Base-by-base conservation (phyloP, 1,139 yeast species). In the Nakaseomyces uthaithaninus region DNA sequence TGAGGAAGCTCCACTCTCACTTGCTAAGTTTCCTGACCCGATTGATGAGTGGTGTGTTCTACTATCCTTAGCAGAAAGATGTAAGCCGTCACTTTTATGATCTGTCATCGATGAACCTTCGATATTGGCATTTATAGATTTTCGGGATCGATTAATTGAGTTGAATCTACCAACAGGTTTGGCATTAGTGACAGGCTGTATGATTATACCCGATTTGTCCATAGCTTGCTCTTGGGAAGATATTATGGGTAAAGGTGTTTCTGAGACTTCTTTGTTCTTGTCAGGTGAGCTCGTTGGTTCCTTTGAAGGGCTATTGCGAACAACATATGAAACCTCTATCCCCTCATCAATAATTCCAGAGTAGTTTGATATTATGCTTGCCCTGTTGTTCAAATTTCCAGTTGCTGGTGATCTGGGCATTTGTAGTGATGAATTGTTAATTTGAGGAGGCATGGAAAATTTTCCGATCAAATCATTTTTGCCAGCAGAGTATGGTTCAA, bases 271-370 rank as follows among this genome's bases (percentile, higher is more conserved):
- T 20, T 7, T 4, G n/a, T 11, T 14, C 8, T 19, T 31, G 17
- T 31, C 35, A 8, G 24, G 25, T 3, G 17, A 19, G 4, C 4
- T 20, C 5, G 16, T 19, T 12, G 19, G 22, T 2, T 4, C 17
- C 20, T 19, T 39, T 10, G 42, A 15, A 17, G 33, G 34, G 35
- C 28, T 45, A 38, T 46, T 50, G 23, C 48, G 43, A 3, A 65
- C 68, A 3, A 68, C 62, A 38, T 63, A 68, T 22, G 65, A 63
- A 2, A 68, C 64, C 7, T 68, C 64, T 25, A 68, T 66, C 6
- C 67, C 73, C 42, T 68, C 67, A 20, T 70, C 73, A 9, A 70
- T 63, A 15, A 67, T 58, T 8, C 72, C 73, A 0, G 73, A 64
- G 49, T 71, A 71, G 23, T 65, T 66, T 0, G 74, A 69, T 34